Base-by-base conservation (phyloP, 2,329 filamentous ascomycete species). In the Ceratocystis diversiconidia region DNA sequence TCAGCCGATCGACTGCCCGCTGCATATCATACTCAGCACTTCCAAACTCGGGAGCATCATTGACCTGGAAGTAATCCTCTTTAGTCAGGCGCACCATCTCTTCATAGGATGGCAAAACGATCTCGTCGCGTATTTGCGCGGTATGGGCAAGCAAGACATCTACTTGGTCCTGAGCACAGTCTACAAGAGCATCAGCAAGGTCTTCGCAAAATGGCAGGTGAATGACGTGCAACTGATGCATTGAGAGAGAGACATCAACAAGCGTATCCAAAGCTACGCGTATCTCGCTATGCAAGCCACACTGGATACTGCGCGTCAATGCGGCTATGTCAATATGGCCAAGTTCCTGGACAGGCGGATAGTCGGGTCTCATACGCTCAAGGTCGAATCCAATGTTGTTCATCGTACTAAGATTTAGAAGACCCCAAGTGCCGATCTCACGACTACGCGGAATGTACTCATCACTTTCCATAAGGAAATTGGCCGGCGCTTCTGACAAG, bases 321-420 rank as follows among this genome's bases (percentile, higher is more conserved):
- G 92, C 91, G 70, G 92, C 87, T 32, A 97, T 87, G 72, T 99
- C 92, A 69, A 97, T 89, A 22, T 90, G 82, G 7, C 92, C 94
- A 63, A 97, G 80, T 70, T 97, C 92, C 25, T 82, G 78, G 19
- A 91, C 80, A 1, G 80, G 78, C 0, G 94, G 92, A 46, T 91
- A 80, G 66, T 89, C 87, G 0, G 92, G 90, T 71, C 86, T 89
- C 71, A 85, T 79, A 57, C 80, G 79, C 62, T 85, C 78, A 46
- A 96, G 79, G 60, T 89, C 84, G 43, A 81, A 79, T 4, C 87
- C 86, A 62, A 91, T 74, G 62, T 83, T 82, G 65, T 79, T 79
- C 25, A 89, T 78, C 4, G 85, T 82, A 46, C 83, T 78, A 12
- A 92, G 77, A 67, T 89, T 83, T 67, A 92, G 80, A 0, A 90